Evolutionary conservation across 495 filamentous ascomycete species (phyloP).

Genomic region (Penicillium fimorum): DNA sequence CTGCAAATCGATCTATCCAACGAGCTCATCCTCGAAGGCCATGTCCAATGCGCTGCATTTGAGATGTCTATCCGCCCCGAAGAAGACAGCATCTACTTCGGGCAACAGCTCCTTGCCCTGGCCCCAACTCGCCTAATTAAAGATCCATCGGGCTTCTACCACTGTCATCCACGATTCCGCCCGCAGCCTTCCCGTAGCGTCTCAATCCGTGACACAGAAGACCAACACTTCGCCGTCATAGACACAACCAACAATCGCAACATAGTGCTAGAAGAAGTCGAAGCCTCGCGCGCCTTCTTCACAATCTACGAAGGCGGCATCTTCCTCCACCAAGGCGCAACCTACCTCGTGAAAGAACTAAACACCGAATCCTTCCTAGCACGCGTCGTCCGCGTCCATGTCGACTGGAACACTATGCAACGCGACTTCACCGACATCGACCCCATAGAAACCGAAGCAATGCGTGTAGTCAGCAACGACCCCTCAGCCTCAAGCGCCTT

Average conservation of each 20-base stretch:
- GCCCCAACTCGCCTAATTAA: constrained; percentile 70
- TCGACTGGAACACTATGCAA: constrained; percentile 93
- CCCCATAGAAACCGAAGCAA: constrained; percentile 81
- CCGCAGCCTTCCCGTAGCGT: constrained; percentile 81
- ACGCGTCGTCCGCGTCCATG: constrained; percentile 72
- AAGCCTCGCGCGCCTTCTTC: constrained; percentile 91
- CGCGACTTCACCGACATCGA: constrained; percentile 96
- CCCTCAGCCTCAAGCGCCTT: constrained; percentile 62
- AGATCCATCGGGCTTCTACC: constrained; percentile 78
- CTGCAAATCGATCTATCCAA: constrained; percentile 89
- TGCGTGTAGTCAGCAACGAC: constrained; percentile 57
- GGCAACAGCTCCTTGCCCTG: constrained; percentile 68
- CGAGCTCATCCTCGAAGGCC: constrained; percentile 86
- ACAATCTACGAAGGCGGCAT: constrained; percentile 97
- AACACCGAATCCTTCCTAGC: constrained; percentile 75
- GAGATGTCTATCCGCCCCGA: constrained; percentile 85
- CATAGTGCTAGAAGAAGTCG: constrained; percentile 88
- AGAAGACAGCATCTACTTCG: constrained; percentile 78
- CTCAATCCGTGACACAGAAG: constrained; percentile 87
- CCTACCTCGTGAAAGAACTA: constrained; percentile 89
- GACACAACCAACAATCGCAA: constrained; percentile 83
- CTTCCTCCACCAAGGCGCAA: constrained; percentile 92
- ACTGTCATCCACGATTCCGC: constrained; percentile 84
- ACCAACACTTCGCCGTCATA: constrained; percentile 89
- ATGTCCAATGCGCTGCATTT: constrained; percentile 92